These are phyloP conservation scores for Aspergillus terreus DNA, from an alignment of 2,329 filamentous ascomycete species.

Conservation along the genomic window DNA sequence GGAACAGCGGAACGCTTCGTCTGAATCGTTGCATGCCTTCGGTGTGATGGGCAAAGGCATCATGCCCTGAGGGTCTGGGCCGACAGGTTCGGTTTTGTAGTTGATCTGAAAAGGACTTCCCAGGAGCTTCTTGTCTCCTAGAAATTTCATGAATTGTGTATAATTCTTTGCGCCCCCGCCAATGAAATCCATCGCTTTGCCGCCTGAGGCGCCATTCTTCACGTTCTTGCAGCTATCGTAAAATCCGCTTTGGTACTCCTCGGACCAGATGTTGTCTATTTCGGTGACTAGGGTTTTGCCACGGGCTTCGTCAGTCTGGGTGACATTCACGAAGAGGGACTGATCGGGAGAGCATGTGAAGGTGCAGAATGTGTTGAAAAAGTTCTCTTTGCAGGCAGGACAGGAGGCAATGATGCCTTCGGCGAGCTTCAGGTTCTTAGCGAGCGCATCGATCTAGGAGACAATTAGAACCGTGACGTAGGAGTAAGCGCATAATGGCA, in stretches of 20 bases:
- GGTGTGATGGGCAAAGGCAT: slow-evolving; percentile 65
- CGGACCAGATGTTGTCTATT: slow-evolving; percentile 81
- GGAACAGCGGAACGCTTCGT: slow-evolving; percentile 81
- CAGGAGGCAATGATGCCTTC: slow-evolving; percentile 88
- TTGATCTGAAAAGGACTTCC: slow-evolving; percentile 99
- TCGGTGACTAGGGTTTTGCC: slow-evolving; percentile 72
- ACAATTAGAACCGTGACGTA: not conserved
- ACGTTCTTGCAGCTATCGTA: slow-evolving; percentile 98
- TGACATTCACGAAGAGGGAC: slow-evolving; percentile 92
- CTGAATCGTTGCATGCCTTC: slow-evolving; percentile 85
- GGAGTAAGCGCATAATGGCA: not conserved
- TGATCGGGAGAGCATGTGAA: slow-evolving; percentile 98
- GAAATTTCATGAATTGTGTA: slow-evolving; percentile 78
- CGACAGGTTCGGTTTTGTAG: slow-evolving; percentile 61
- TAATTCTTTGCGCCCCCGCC: slow-evolving; percentile 93
- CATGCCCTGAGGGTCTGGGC: slow-evolving; percentile 67
- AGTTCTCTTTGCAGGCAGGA: slow-evolving; percentile 96
- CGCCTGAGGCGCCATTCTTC: slow-evolving; percentile 93
- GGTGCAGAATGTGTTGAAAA: slow-evolving; percentile 96
- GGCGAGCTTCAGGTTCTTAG: slow-evolving; percentile 79
- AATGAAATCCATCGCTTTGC: slow-evolving; percentile 91
- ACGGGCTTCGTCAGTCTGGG: slow-evolving; percentile 59
- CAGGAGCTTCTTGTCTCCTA: slow-evolving; percentile 83
- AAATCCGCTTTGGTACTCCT: slow-evolving; percentile 80
- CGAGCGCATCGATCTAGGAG: slow-evolving; percentile 69